Base-by-base conservation (phyloP, 805 yeast species). In the Saturnispora bothae region DNA sequence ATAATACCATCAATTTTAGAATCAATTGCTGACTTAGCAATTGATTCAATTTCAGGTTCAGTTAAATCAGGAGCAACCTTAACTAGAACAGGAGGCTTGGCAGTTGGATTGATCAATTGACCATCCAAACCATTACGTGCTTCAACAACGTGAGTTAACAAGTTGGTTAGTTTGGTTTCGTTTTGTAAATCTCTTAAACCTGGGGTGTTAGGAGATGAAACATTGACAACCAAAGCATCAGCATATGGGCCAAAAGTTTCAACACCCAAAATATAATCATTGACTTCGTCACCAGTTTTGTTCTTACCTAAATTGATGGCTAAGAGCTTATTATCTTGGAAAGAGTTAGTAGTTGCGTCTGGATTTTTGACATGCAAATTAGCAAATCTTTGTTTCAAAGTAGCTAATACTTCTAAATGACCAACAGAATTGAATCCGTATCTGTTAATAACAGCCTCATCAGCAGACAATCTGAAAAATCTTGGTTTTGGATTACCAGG, bases 401-500 rank as follows among this genome's bases (percentile, higher is more conserved):
- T 69, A 2, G 75, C 74, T 38, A 78, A 61, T 18, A 88, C 95
- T 25, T 62, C 70, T 46, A 74, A 72, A 55, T 86, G 96, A 31
- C 97, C 97, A 34, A 73, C 70, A 4, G 96, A 86, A 55, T 89
- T 89, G 69, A 89, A 88, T 2, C 97, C 97, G 55, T 88, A 89
- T 45, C 97, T 70, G 63, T 89, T 89, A 49, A 88, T 84, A 30
- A 89, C 95, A 4, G 96, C 96, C 40, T 75, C 81, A 57, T 89
- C 96, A 46, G 73, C 66, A 5, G 82, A 75, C 42, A 89, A 66
- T 50, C 97, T 73, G 65, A 88, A 89, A 51, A 89, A 83, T 42
- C 97, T 69, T 17, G 97, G 97, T 49, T 63, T 57, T n/a, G 96
- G 95, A 60, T 89, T 89, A 26, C 97, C 97, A 7, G 89, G 85